Base-by-base conservation (phyloP, 2,329 filamentous ascomycete genomes). In the Cladosporium sp. region DNA sequence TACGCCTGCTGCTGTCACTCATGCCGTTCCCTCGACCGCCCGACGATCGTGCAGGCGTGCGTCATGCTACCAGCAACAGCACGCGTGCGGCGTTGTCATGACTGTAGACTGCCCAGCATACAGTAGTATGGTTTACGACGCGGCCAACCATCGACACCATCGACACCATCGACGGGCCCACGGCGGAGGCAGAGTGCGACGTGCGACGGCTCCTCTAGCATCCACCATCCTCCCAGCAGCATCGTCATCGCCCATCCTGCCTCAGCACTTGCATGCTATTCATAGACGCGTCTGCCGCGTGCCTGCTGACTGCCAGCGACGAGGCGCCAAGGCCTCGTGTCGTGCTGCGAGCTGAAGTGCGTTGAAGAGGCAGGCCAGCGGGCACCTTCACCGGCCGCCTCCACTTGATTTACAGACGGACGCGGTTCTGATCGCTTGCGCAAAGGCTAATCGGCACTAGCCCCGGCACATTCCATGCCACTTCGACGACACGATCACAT, bases 391-490 rank as follows among this genome's bases (percentile, higher is more conserved):
- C 37, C 50, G 25, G 50, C 28, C 32, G 52, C 24, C 52, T 47
- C 52, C 52, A 55, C 52, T 47, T 50, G 47, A 50, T 47, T 55
- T 20, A 45, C 52, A 36, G 47, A 50, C 52, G 39, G n/a, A 47
- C 52, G 52, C 37, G 40, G 40, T 53, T 42, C 32, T 28, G 37
- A 37, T 55, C 52, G 52, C 52, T 55, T 55, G 52, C 52, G 40
- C 42, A 55, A 55, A 55, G 52, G 52, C 52, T 55, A 55, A 55
- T 47, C 32, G 20, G 32, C 52, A 55, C 52, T 55, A 55, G 40
- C 20, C 36, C 36, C 52, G 40, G 52, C 40, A 55, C 51, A 28
- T 54, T 39, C 51, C 51, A 54, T 54, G 22, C 37, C 42, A 25
- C 13, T 15, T 25, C 15, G 42, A 45, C 42, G 42, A 45, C 42